A percentile compares a stretch with the other conserved stretches of the same genome.
These are phyloP conservation scores for Fagopyrum tataricum DNA, from an alignment of 148 eudicot species.

Conservation along the genomic window DNA sequence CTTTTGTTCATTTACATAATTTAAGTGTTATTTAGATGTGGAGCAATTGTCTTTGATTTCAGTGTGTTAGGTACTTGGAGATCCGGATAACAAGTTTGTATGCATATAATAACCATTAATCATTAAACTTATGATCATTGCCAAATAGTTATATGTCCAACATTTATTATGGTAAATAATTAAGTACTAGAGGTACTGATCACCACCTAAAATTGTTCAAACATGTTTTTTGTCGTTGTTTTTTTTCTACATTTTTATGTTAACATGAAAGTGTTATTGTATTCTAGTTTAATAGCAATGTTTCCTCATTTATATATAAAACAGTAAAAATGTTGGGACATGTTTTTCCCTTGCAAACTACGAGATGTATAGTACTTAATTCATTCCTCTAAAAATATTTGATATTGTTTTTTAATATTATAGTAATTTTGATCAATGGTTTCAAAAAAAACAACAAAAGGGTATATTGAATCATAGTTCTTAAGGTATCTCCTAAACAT, in stretches of 20 bases:
- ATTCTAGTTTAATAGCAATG: not conserved
- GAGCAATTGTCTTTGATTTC: not conserved
- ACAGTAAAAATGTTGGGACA: conserved; percentile 1
- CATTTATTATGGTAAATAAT: not conserved
- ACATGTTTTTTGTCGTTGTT: not conserved
- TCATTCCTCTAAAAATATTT: not conserved
- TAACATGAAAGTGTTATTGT: not conserved
- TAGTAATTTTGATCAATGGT: not conserved
- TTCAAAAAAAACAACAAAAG: not conserved
- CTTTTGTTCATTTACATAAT: not conserved
- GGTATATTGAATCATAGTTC: not conserved
- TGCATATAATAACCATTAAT: not conserved
- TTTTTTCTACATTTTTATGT: not conserved
- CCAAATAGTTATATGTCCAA: not conserved
- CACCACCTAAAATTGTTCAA: too few species aligned
- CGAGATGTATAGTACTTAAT: not conserved
- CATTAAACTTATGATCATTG: not conserved
- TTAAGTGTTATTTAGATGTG: not conserved
- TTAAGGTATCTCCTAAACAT: too few species aligned
- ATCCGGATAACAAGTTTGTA: not conserved
- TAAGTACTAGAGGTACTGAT: not conserved
- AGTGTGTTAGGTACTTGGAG: not conserved
- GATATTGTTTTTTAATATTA: not conserved
- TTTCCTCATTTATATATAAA: not conserved
- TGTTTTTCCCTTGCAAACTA: not conserved